These are phyloP conservation scores for Exophiala aquamarina DNA, from an alignment of 2,329 filamentous ascomycete genomes.

Conservation along the genomic window DNA sequence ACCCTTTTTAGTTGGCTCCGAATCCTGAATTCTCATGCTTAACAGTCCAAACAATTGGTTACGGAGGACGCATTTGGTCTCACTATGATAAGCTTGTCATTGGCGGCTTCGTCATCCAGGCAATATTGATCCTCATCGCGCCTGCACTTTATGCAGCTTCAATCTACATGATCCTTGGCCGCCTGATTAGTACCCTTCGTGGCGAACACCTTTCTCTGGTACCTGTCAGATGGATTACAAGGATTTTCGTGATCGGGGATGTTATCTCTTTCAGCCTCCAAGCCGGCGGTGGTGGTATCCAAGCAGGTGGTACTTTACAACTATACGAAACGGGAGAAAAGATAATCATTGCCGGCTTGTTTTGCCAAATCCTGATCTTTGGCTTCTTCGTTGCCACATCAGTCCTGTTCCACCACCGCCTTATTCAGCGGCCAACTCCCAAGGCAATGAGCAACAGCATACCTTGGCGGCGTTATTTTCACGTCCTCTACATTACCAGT, in stretches of 20 bases:
- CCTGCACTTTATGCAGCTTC: conserved; percentile 48
- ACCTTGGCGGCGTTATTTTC: conserved; percentile 39
- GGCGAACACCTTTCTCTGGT: conserved; percentile 36
- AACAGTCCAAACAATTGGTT: conserved; percentile 53
- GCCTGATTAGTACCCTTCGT: conserved; percentile 40
- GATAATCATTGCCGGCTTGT: conserved; percentile 53
- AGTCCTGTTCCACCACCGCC: conserved; percentile 49
- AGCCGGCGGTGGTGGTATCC: conserved; percentile 37
- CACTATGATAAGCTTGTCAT: conserved; percentile 28
- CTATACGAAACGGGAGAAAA: conserved; percentile 11
- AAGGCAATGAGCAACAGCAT: conserved; percentile 25
- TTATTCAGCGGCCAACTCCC: conserved; percentile 35
- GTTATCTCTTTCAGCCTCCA: conserved; percentile 47
- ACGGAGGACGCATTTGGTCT: conserved; percentile 55
- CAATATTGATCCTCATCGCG: conserved; percentile 46
- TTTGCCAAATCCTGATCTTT: conserved; percentile 60
- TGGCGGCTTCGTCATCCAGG: conserved; percentile 31
- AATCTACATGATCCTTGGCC: conserved; percentile 47
- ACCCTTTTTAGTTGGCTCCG: too few relatives aligned
- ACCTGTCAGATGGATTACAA: conserved; percentile 37
- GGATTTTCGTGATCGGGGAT: conserved; percentile 43
- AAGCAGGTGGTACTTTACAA: conserved; percentile 19
- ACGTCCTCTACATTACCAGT: conserved; percentile 30
- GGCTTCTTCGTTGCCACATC: conserved; percentile 54
- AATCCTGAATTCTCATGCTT: background rate